Conservation (phyloP, 306 rosid species). For the Echinosophora koreensis region DNA sequence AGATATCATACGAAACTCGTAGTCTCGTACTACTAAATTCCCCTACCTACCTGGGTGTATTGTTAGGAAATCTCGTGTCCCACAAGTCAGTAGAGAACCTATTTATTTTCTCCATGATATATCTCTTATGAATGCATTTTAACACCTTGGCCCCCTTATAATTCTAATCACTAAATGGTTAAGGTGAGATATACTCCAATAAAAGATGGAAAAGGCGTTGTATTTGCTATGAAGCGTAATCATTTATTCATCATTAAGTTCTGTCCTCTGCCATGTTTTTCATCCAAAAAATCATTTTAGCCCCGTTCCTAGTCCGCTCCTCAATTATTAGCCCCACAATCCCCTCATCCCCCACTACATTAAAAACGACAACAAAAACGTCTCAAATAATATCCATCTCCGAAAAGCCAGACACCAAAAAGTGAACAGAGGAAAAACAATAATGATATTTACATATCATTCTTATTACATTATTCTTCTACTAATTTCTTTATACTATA, state of each 20-base stretch:
- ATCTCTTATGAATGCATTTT: constrained; percentile 35
- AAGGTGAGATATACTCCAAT: constrained; percentile 24
- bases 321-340: constrained; percentile 42
- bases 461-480: neutral
- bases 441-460: neutral
- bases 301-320: constrained; percentile 32
- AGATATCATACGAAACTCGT: neutral
- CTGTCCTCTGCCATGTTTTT: constrained; percentile 39
- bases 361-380: constrained; percentile 30
- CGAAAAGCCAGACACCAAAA: constrained; percentile 2
- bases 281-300: constrained; percentile 40
- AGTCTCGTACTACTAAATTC: neutral
- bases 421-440: neutral
- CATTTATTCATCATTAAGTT: constrained; percentile 51
- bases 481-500: no score
- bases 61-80: constrained; percentile 7
- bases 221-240: constrained; percentile 45
- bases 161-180: constrained; percentile 11
- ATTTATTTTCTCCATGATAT: neutral
- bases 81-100: neutral
- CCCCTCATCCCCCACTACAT: neutral
- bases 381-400: neutral
- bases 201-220: constrained; percentile 22
- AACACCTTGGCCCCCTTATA: constrained; percentile 31
- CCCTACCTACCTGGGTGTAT: neutral